phyloP scores from a whole-genome alignment of 2,329 filamentous ascomycete genomes.

The Diatrype stigma region DNA sequence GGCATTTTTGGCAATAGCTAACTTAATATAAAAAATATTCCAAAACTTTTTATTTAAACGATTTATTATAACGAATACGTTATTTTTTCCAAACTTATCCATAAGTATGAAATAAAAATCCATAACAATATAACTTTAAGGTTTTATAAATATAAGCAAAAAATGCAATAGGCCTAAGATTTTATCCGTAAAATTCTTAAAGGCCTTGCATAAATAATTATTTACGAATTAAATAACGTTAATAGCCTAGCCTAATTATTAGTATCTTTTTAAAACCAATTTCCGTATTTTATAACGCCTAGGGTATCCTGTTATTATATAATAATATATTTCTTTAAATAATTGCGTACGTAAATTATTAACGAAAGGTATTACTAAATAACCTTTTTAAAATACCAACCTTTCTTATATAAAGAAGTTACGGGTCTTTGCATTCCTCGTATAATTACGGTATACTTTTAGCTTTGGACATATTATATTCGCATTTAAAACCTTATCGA shows the following conservation, averaged over 20 bases:
- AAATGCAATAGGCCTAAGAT: background rate
- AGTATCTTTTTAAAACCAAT: background rate
- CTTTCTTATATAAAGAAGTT: background rate
- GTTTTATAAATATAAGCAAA: background rate
- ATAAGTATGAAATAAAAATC: background rate
- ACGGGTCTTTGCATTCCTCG: background rate
- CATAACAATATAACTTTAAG: background rate
- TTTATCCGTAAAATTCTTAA: background rate
- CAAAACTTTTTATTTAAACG: background rate
- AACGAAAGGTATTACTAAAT: background rate
- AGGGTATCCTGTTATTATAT: background rate
- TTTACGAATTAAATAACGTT: background rate
- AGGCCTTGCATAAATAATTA: background rate
- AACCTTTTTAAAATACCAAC: background rate
- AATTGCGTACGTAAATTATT: background rate
- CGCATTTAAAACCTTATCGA: background rate
- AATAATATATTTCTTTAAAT: background rate
- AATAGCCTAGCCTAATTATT: background rate
- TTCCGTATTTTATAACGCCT: background rate
- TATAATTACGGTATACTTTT: background rate
- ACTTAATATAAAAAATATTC: background rate
- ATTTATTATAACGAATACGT: background rate
- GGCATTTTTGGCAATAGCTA: background rate
- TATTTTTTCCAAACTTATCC: background rate
- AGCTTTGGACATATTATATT: background rate